Percentiles rank a stretch among this genome's conserved stretches.
phyloP scores from a whole-genome alignment of 1,139 yeast genomes.

The Candida sp. region DNA sequence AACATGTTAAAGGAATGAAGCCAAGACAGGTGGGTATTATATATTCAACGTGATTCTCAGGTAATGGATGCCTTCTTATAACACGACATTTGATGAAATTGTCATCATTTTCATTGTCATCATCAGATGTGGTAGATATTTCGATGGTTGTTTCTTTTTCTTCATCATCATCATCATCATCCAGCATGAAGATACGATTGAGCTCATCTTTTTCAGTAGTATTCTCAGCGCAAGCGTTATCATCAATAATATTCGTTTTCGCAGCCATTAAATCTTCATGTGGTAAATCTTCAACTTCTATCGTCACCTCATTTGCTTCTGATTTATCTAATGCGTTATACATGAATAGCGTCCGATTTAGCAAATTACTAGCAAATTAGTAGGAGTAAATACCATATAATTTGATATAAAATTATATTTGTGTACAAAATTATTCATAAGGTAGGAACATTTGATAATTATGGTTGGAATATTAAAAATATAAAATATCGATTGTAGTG shows the following conservation, averaged over 20 bases:
- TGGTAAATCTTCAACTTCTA: not conserved
- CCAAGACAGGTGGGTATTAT: not conserved
- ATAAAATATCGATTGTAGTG: no score
- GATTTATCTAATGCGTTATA: not conserved
- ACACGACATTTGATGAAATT: not conserved
- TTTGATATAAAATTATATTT: not conserved
- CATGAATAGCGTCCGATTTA: not conserved
- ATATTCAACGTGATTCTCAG: not conserved
- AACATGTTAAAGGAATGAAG: not conserved
- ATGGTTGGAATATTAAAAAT: no score
- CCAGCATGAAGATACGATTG: no score
- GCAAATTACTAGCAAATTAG: not conserved
- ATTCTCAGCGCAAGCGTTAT: no score
- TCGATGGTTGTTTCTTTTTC: no score
- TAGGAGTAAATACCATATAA: not conserved
- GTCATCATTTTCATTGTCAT: not conserved
- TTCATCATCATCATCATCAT: no score
- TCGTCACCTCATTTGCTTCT: not conserved
- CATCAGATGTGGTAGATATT: no score
- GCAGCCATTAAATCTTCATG: not conserved
- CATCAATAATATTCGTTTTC: no score
- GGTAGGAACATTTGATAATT: no score
- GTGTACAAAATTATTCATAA: no score
- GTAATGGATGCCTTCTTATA: not conserved
- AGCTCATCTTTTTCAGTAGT: no score